A percentile compares a stretch with the other conserved stretches of the same genome.
Conservation (phyloP, 345 rosid genomes). For the Xanthoceras sorbifolium region DNA sequence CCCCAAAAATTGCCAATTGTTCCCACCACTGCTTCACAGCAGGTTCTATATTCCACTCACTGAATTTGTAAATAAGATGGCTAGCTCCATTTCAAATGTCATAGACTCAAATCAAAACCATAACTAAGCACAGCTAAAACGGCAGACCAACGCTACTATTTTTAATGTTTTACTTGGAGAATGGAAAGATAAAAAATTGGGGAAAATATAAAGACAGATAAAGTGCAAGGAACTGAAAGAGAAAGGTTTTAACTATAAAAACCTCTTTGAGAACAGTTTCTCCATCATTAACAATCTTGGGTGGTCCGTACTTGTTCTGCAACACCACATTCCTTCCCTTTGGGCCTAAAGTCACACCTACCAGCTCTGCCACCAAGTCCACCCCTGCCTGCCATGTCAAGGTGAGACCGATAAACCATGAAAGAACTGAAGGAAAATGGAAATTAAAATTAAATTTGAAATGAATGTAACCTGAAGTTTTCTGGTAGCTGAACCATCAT, state of each 20-base stretch:
- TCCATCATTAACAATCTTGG: conserved; percentile 93
- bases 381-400: conserved; percentile 62
- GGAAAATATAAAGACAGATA: not conserved
- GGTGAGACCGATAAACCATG: not conserved
- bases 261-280: conserved; percentile 95
- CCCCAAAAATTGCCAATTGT: not conserved
- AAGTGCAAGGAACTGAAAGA: not conserved
- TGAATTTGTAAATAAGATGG: not conserved
- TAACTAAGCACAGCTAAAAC: too few species aligned
- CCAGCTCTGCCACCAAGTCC: conserved; percentile 74
- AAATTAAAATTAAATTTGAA: not conserved
- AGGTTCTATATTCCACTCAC: not conserved
- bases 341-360: conserved; percentile 95
- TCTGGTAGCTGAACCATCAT: conserved; percentile 77
- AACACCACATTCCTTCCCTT: conserved; percentile 93
- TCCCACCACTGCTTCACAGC: not conserved
- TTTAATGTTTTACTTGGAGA: too few species aligned
- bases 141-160: not conserved
- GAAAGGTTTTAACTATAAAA: not conserved
- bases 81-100: not conserved
- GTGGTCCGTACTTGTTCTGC: conserved; percentile 92
- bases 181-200: not conserved
- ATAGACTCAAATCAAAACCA: too few species aligned
- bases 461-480: conserved; percentile 66
- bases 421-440: not conserved